These are phyloP conservation scores for Teratosphaeriaceae sp. DNA, from an alignment of 2,329 filamentous ascomycete species.

Conservation along the genomic window DNA sequence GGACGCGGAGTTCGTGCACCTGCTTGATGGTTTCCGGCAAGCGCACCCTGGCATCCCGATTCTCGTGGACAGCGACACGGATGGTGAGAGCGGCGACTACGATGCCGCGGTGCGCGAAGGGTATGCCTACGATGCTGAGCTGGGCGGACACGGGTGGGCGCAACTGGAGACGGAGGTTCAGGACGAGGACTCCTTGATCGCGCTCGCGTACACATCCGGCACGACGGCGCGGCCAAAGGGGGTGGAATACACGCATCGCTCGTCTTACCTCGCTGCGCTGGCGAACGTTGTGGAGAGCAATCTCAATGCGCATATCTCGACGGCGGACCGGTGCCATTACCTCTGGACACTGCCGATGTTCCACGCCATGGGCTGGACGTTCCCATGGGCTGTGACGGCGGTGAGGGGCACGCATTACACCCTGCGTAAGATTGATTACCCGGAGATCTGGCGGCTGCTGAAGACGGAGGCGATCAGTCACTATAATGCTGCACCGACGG, in stretches of 20 bases:
- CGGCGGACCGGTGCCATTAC: slow-evolving; percentile 50
- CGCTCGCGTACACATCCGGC: slow-evolving; percentile 88
- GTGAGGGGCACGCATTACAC: slow-evolving; percentile 94
- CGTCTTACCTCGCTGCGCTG: slow-evolving; percentile 70
- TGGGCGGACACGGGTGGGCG: slow-evolving; percentile 66
- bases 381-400: slow-evolving; percentile 67
- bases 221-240: slow-evolving; percentile 91
- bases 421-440: slow-evolving; percentile 90
- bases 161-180: slow-evolving; percentile 63
- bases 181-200: slow-evolving; percentile 75
- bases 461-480: slow-evolving; percentile 86
- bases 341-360: slow-evolving; percentile 74
- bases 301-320: slow-evolving; percentile 49
- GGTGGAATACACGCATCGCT: slow-evolving; percentile 84
- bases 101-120: slow-evolving; percentile 80
- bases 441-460: slow-evolving; percentile 81
- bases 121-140: slow-evolving; percentile 60
- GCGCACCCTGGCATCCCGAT: slow-evolving; percentile 59
- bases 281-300: slow-evolving; percentile 86
- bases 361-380: slow-evolving; percentile 51
- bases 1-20: slow-evolving; percentile 67
- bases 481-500: slow-evolving; percentile 92
- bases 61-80: slow-evolving; percentile 79
- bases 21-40: slow-evolving; percentile 62
- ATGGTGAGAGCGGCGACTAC: slow-evolving; percentile 70